A percentile compares a stretch with the other conserved stretches of the same genome.
Conservation (phyloP, 1,284 basidiomycete species). For the Sphaerobolus stellatus region DNA sequence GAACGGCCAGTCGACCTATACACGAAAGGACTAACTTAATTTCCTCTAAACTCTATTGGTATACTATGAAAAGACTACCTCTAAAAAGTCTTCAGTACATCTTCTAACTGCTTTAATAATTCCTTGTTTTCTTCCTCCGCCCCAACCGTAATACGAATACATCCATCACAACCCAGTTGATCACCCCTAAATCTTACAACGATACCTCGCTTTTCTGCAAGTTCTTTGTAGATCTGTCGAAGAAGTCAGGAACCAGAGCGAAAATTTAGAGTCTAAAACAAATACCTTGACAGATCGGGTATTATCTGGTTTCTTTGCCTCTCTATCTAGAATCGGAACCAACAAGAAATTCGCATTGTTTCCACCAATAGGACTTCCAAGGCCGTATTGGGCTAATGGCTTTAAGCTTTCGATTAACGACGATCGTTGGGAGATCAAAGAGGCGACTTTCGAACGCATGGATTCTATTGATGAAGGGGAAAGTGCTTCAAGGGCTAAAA, state of each 20-base stretch:
- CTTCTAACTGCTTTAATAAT: constrained; percentile 48
- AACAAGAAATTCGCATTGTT: constrained; percentile 94
- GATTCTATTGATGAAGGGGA: constrained; percentile 59
- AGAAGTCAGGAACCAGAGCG: constrained; percentile 8
- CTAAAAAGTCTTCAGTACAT: constrained; percentile 37
- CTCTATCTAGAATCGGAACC: constrained; percentile 66
- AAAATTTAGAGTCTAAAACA: not conserved
- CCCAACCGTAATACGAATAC: constrained; percentile 89
- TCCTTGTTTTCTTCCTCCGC: constrained; percentile 75
- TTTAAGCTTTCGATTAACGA: constrained; percentile 52
- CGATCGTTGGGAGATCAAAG: constrained; percentile 60
- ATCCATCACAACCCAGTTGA: constrained; percentile 86
- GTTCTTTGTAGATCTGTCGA: constrained; percentile 64
- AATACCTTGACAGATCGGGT: constrained; percentile 52
- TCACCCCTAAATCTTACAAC: constrained; percentile 90
- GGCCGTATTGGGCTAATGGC: constrained; percentile 38
- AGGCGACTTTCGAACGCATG: constrained; percentile 68
- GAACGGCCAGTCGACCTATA: constrained; percentile 50
- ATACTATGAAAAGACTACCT: no score
- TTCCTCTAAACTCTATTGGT: not conserved
- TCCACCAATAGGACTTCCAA: constrained; percentile 76
- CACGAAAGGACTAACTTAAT: constrained; percentile 1
- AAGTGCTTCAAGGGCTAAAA: constrained; percentile 79
- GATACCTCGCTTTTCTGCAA: constrained; percentile 85
- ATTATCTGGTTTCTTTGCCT: constrained; percentile 60